phyloP scores from a whole-genome alignment of 2,329 filamentous ascomycete species.

The Lecanosticta acicola region DNA sequence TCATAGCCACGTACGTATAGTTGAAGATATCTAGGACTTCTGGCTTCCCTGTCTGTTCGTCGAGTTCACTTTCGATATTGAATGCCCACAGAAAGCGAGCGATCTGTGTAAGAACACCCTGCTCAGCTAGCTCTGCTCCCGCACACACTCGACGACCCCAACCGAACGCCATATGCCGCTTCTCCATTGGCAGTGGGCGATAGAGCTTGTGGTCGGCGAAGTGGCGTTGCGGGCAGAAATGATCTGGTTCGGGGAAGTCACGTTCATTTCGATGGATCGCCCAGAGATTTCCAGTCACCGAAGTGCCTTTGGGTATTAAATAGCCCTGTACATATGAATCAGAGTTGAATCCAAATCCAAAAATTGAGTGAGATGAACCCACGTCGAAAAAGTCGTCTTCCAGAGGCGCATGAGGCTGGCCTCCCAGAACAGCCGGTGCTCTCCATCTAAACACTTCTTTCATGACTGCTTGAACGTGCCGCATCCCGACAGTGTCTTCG shows the following conservation, averaged over 20 bases:
- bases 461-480: conserved; percentile 67
- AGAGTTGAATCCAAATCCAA: too few relatives aligned
- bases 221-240: conserved; percentile 44
- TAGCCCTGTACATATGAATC: conserved; percentile 26
- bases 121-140: conserved; percentile 53
- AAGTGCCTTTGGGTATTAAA: conserved; percentile 22
- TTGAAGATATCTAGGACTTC: conserved; percentile 54
- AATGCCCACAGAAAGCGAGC: conserved; percentile 56
- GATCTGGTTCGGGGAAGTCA: conserved; percentile 47
- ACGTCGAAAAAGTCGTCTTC: conserved; percentile 21
- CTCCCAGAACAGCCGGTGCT: conserved; percentile 68
- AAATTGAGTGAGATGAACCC: too few relatives aligned
- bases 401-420: conserved; percentile 46
- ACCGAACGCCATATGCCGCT: conserved; percentile 51
- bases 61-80: conserved; percentile 41
- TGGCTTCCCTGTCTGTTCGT: conserved; percentile 38
- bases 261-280: conserved; percentile 45
- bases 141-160: conserved; percentile 53
- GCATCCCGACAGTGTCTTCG: conserved; percentile 59
- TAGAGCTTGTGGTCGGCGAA: conserved; percentile 33
- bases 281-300: conserved; percentile 27
- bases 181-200: conserved; percentile 40
- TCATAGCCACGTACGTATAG: conserved; percentile 45
- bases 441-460: conserved; percentile 72
- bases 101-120: conserved; percentile 55